Percentiles rank a stretch among this genome's conserved stretches.
phyloP scores from a whole-genome alignment of 495 filamentous ascomycete species.

The Penicillium manginii region DNA sequence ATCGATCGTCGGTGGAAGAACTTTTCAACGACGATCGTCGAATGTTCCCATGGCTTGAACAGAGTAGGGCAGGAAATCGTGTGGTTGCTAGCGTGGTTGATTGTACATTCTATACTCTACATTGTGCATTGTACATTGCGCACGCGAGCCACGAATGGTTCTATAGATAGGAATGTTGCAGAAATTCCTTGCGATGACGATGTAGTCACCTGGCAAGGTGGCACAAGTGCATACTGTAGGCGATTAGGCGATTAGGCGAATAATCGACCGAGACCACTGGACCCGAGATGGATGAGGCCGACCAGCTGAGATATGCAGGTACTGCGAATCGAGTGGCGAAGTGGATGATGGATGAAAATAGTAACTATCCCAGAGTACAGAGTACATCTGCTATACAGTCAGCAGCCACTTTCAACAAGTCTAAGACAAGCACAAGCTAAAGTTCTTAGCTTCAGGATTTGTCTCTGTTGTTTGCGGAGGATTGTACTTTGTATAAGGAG shows the following conservation, averaged over 20 bases:
- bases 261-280: neutral
- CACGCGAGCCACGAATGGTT: neutral
- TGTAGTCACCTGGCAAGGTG: neutral
- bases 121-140: neutral
- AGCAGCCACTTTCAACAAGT: neutral
- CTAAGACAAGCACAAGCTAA: neutral
- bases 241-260: neutral
- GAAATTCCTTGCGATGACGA: neutral
- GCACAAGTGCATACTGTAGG: neutral
- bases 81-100: neutral
- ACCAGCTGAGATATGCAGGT: slow-evolving; percentile 1
- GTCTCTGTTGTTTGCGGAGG: too few species aligned
- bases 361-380: neutral
- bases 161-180: slow-evolving; percentile 2
- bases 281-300: neutral
- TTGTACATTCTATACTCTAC: neutral
- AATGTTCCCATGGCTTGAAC: neutral
- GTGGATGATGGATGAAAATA: slow-evolving; percentile 4
- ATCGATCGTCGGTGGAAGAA: neutral
- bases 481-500: too few species aligned
- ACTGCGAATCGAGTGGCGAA: neutral
- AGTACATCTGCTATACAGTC: neutral
- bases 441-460: neutral
- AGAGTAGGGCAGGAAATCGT: neutral
- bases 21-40: neutral